Conservation (phyloP, 2,329 filamentous ascomycete species). For the Colletotrichum scovillei region DNA sequence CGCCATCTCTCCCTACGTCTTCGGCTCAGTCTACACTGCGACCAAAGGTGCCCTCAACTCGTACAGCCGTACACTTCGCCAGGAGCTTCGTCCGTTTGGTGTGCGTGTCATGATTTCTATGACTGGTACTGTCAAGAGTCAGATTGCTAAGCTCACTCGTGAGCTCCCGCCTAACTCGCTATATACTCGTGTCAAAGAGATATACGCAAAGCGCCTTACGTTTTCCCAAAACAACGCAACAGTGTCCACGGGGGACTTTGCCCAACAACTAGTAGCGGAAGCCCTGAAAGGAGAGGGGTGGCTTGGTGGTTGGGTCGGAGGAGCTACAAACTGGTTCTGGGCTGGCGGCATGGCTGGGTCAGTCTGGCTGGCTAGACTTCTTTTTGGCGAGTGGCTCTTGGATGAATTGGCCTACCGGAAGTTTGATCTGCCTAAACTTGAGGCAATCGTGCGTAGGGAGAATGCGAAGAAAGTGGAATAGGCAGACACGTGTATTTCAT, state of each 20-base stretch:
- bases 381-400: slow-evolving; percentile 43
- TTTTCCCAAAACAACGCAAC: slow-evolving; percentile 62
- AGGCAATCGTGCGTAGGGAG: slow-evolving; percentile 30
- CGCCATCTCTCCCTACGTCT: slow-evolving; percentile 62
- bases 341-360: slow-evolving; percentile 45
- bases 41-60: slow-evolving; percentile 64
- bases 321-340: slow-evolving; percentile 49
- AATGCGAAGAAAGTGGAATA: slow-evolving; percentile 18
- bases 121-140: slow-evolving; percentile 64
- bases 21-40: slow-evolving; percentile 65
- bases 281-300: slow-evolving; percentile 54
- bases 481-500: neutral
- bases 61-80: slow-evolving; percentile 64
- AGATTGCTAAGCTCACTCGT: slow-evolving; percentile 58
- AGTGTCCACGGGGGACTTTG: slow-evolving; percentile 57
- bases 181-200: slow-evolving; percentile 57
- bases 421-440: slow-evolving; percentile 54
- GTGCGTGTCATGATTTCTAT: slow-evolving; percentile 69
- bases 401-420: slow-evolving; percentile 43
- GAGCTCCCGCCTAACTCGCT: slow-evolving; percentile 57
- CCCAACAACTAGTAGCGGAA: slow-evolving; percentile 53
- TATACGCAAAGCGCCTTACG: slow-evolving; percentile 58
- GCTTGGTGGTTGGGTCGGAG: slow-evolving; percentile 46
- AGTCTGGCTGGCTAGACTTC: slow-evolving; percentile 43
- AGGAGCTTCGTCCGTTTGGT: slow-evolving; percentile 64